Percentiles rank a stretch among this genome's conserved stretches.
phyloP scores from a whole-genome alignment of 2,329 filamentous ascomycete genomes.

The Colletotrichum ledebouriae region DNA sequence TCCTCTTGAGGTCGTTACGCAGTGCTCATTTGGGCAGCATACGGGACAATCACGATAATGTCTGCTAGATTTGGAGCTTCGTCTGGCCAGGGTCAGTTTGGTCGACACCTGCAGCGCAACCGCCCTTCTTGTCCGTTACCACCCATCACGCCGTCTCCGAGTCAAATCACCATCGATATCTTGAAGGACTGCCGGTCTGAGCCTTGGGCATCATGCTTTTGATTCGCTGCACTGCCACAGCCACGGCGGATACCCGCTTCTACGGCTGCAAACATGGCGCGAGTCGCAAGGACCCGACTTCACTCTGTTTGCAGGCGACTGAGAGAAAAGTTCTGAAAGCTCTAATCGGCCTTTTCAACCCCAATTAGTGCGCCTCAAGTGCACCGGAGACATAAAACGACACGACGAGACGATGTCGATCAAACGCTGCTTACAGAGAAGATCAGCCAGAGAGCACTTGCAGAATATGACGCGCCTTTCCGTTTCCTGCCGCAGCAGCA shows the following conservation, averaged over 20 bases:
- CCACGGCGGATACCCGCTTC: conserved; percentile 12
- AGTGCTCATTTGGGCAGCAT: neutral
- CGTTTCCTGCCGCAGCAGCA: too few species aligned
- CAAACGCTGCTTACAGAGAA: too few species aligned
- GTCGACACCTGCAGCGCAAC: conserved; percentile 12
- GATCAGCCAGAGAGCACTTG: too few species aligned
- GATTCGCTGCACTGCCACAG: conserved; percentile 13
- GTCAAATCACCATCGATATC: neutral
- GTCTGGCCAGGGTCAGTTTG: conserved; percentile 14
- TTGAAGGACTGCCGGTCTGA: neutral
- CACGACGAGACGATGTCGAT: too few species aligned
- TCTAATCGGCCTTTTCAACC: neutral
- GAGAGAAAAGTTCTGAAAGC: neutral
- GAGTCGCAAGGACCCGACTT: neutral
- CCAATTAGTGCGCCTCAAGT: too few species aligned
- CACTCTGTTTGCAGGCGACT: neutral
- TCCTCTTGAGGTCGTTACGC: conserved; percentile 4
- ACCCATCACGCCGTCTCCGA: neutral
- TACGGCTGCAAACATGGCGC: neutral
- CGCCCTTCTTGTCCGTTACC: conserved; percentile 5
- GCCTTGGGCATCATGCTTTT: neutral
- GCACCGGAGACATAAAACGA: too few species aligned
- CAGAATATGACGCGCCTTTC: too few species aligned
- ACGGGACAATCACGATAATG: conserved; percentile 15
- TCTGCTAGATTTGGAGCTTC: neutral